phyloP scores from a whole-genome alignment of 2,329 filamentous ascomycete genomes.

The Colletotrichum sp. region DNA sequence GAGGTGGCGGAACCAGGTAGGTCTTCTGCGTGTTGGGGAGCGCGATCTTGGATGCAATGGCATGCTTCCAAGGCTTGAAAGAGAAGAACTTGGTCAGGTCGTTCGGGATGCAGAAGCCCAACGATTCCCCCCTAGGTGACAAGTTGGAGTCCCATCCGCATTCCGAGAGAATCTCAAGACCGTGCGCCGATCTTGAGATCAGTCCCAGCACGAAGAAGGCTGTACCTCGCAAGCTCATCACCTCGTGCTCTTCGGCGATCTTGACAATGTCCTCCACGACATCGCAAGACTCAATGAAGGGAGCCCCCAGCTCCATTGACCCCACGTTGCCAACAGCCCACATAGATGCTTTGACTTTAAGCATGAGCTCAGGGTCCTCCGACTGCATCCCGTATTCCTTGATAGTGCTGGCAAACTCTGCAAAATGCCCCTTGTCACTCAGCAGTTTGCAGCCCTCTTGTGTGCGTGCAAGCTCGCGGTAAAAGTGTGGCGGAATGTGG shows the following conservation, averaged over 20 bases:
- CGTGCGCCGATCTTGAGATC: slow-evolving; percentile 90
- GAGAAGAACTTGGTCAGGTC: slow-evolving; percentile 81
- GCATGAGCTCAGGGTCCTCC: slow-evolving; percentile 82
- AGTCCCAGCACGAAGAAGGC: slow-evolving; percentile 95
- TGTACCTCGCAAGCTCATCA: slow-evolving; percentile 92
- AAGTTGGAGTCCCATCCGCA: slow-evolving; percentile 93
- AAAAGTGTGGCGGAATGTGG: slow-evolving; percentile 95
- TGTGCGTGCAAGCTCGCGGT: slow-evolving; percentile 91
- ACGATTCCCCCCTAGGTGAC: slow-evolving; percentile 78
- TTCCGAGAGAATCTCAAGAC: slow-evolving; percentile 88
- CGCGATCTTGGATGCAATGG: slow-evolving; percentile 48
- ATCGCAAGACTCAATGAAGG: slow-evolving; percentile 88
- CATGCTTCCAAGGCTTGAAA: slow-evolving; percentile 64
- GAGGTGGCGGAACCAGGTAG: slow-evolving; percentile 48
- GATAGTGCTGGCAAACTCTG: slow-evolving; percentile 89
- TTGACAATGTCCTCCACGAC: slow-evolving; percentile 86
- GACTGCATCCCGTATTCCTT: slow-evolving; percentile 85
- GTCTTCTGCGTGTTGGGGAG: slow-evolving; percentile 60
- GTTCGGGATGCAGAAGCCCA: slow-evolving; percentile 87
- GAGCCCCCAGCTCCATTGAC: slow-evolving; percentile 95
- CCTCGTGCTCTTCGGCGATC: slow-evolving; percentile 86
- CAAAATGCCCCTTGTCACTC: slow-evolving; percentile 93
- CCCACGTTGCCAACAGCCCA: slow-evolving; percentile 99
- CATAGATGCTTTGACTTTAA: slow-evolving; percentile 94
- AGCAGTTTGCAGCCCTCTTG: slow-evolving; percentile 90